Conservation (phyloP, 495 filamentous ascomycete genomes). For the Cudoniella acicularis region DNA sequence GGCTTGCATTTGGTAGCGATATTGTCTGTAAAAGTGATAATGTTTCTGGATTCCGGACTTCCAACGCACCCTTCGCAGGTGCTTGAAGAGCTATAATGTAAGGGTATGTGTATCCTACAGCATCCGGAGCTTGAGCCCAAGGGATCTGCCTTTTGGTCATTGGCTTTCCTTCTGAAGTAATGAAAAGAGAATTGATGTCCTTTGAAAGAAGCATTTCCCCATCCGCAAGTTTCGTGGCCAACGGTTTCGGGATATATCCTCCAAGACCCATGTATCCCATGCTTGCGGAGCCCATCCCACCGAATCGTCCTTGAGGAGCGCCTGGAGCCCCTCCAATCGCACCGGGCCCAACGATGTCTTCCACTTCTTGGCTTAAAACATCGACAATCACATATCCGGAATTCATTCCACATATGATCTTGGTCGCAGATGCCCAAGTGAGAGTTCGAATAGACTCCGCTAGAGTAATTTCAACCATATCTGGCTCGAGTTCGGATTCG, state of each 20-base stretch:
- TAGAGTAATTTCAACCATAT: conserved; percentile 73
- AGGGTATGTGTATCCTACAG: conserved; percentile 92
- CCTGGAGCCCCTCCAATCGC: conserved; percentile 64
- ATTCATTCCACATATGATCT: conserved; percentile 81
- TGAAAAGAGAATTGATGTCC: conserved; percentile 93
- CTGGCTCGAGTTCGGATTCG: conserved; percentile 77
- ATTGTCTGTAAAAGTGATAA: conserved; percentile 83
- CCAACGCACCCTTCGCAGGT: conserved; percentile 78
- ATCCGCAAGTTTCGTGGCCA: conserved; percentile 76
- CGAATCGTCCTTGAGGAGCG: conserved; percentile 60
- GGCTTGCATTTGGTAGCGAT: conserved; percentile 69
- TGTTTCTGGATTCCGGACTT: conserved; percentile 90
- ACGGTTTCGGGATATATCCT: conserved; percentile 81
- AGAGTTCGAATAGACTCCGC: conserved; percentile 76
- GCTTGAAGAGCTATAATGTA: conserved; percentile 87
- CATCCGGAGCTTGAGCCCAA: conserved; percentile 84
- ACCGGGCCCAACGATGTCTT: conserved; percentile 77
- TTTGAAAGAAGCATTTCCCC: conserved; percentile 87
- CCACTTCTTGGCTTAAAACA: conserved; percentile 63
- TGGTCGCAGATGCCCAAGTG: conserved; percentile 84
- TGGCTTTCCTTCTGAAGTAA: conserved; percentile 76
- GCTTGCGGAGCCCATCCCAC: conserved; percentile 56
- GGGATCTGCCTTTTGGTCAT: conserved; percentile 84
- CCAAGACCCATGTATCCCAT: conserved; percentile 97
- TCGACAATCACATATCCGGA: conserved; percentile 87